Percentiles rank a stretch among this genome's conserved stretches.
These are phyloP conservation scores for Rhododendron kiyosumense DNA, from an alignment of 148 eudicot genomes.

Conservation along the genomic window DNA sequence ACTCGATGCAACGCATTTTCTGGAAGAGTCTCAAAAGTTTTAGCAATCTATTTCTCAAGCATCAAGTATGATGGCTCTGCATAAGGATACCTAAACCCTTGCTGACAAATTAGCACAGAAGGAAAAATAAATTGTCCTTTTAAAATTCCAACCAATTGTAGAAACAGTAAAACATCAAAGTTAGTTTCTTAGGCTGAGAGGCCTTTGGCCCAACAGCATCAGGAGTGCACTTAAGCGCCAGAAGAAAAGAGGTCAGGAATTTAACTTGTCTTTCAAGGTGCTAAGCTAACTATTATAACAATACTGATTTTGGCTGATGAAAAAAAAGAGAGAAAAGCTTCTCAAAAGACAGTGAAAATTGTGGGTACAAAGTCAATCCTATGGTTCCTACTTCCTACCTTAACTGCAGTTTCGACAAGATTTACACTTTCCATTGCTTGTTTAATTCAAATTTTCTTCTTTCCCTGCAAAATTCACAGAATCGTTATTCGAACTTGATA, in stretches of 20 bases:
- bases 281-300: too few relatives aligned
- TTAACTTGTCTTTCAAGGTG: too few relatives aligned
- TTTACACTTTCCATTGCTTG: slow-evolving; percentile 48
- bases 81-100: slow-evolving; percentile 74
- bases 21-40: slow-evolving; percentile 34
- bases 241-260: too few relatives aligned
- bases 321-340: neutral
- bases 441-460: slow-evolving; percentile 63
- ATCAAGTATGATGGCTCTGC: slow-evolving; percentile 65
- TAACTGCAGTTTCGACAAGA: slow-evolving; percentile 57
- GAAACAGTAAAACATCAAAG: neutral
- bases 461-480: slow-evolving; percentile 40
- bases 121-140: neutral
- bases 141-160: neutral
- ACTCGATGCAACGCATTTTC: slow-evolving; percentile 63
- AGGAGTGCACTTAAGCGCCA: too few relatives aligned
- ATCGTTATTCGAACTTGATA: neutral
- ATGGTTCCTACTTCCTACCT: slow-evolving; percentile 2
- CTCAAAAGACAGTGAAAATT: neutral
- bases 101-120: slow-evolving; percentile 28
- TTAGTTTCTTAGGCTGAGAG: neutral
- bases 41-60: slow-evolving; percentile 65
- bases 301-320: too few relatives aligned
- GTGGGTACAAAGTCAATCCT: neutral
- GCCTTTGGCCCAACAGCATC: too few relatives aligned